Percentiles rank a stretch among this genome's conserved stretches.
Conservation (phyloP, 1,139 yeast genomes). For the Casaregolazyma lundiana region DNA sequence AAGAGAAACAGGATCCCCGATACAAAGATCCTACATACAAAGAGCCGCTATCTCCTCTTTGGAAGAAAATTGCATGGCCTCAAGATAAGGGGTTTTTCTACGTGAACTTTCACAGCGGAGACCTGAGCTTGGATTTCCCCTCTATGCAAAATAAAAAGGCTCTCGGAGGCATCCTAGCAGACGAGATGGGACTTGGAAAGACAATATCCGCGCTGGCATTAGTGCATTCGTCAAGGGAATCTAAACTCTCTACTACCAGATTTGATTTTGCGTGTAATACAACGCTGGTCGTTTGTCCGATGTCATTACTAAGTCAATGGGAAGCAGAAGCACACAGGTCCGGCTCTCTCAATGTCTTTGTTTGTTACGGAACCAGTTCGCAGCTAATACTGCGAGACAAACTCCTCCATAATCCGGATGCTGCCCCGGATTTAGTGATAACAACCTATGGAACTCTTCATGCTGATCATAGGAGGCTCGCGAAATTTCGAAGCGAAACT, state of each 20-base stretch:
- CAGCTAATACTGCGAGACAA: conserved; percentile 39
- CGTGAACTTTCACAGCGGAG: conserved; percentile 81
- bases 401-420: conserved; percentile 35
- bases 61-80: conserved; percentile 83
- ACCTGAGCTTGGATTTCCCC: conserved; percentile 66
- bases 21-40: conserved; percentile 35
- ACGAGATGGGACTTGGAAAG: conserved; percentile 96
- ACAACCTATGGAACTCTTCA: conserved; percentile 89
- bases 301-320: conserved; percentile 91
- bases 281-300: conserved; percentile 82
- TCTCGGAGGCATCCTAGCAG: conserved; percentile 91
- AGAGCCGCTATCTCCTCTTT: conserved; percentile 68
- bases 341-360: conserved; percentile 31
- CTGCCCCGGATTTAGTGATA: conserved; percentile 67
- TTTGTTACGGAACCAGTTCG: conserved; percentile 67
- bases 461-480: conserved; percentile 53
- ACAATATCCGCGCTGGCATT: conserved; percentile 80
- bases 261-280: conserved; percentile 59
- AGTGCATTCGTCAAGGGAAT: conserved; percentile 43
- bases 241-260: not conserved
- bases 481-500: conserved; percentile 16
- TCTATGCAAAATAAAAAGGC: conserved; percentile 39
- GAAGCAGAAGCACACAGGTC: conserved; percentile 67
- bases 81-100: conserved; percentile 44
- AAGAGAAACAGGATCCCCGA: conserved; percentile 24